These are phyloP conservation scores for Truncatella angustata DNA, from an alignment of 2,329 filamentous ascomycete genomes.

Conservation along the genomic window DNA sequence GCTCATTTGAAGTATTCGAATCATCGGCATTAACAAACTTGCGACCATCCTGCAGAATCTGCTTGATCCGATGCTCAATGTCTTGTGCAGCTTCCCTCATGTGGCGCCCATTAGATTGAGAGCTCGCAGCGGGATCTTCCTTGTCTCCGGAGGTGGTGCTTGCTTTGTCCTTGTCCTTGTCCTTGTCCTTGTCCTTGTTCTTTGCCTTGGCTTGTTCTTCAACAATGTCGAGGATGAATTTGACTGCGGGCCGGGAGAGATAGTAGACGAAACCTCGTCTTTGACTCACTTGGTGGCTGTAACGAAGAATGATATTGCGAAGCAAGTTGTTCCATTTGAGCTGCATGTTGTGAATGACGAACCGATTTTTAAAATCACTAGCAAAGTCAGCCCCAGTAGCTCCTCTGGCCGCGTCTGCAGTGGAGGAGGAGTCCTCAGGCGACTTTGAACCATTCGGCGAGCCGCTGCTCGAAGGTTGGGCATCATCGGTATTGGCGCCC, in stretches of 20 bases:
- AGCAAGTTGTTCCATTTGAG: conserved; percentile 98
- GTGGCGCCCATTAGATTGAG: conserved; percentile 38
- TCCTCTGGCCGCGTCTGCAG: conserved; percentile 49
- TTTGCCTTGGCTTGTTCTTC: conserved; percentile 85
- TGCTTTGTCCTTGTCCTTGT: too few species aligned
- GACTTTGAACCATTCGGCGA: not conserved
- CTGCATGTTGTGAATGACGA: conserved; percentile 96
- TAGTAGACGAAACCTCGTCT: conserved; percentile 97
- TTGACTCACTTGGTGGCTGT: conserved; percentile 96
- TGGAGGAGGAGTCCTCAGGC: conserved; percentile 14
- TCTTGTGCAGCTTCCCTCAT: conserved; percentile 61
- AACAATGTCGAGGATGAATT: conserved; percentile 96
- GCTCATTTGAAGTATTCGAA: conserved; percentile 33
- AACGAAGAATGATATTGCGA: conserved; percentile 92
- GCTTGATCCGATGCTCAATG: conserved; percentile 81
- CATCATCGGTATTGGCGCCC: conserved; percentile 29
- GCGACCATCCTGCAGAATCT: conserved; percentile 80
- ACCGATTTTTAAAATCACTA: conserved; percentile 96
- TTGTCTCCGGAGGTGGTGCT: conserved; percentile 20
- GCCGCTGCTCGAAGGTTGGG: conserved; percentile 14
- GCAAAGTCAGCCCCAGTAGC: conserved; percentile 76
- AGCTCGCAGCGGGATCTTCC: conserved; percentile 27
- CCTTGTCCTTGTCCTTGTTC: conserved; percentile 31
- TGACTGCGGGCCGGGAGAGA: conserved; percentile 90
- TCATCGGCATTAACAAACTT: conserved; percentile 77